A percentile compares a stretch with the other conserved stretches of the same genome.
Conservation (phyloP, 768 basidiomycete species). For the Auricularia heimuer region DNA sequence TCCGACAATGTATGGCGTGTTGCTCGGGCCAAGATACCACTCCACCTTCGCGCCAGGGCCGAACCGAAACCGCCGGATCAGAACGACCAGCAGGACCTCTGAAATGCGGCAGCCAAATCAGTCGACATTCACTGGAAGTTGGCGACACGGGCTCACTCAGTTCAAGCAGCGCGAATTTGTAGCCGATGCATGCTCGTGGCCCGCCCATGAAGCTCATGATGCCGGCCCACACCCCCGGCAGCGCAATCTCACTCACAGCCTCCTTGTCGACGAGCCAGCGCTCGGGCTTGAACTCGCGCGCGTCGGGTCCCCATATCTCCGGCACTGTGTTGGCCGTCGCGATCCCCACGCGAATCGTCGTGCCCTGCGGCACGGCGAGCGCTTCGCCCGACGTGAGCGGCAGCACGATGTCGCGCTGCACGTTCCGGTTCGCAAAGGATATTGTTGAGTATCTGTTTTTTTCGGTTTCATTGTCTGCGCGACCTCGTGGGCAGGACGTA, state of each 20-base stretch:
- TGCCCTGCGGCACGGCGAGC: conserved; percentile 29
- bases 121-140: neutral
- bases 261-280: conserved; percentile 26
- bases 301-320: conserved; percentile 35
- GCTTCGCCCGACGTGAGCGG: neutral
- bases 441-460: neutral
- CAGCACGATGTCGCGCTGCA: neutral
- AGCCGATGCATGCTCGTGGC: conserved; percentile 5
- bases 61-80: conserved; percentile 1
- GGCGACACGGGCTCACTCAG: neutral
- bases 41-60: neutral
- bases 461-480: too few relatives aligned
- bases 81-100: neutral
- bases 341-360: conserved; percentile 34
- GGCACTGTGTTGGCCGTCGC: conserved; percentile 39
- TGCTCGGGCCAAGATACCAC: neutral
- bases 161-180: conserved; percentile 3
- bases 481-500: neutral
- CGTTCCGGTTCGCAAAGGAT: neutral
- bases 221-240: conserved; percentile 3
- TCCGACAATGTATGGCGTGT: neutral
- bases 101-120: neutral
- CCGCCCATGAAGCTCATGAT: conserved; percentile 4
- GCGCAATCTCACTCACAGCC: neutral
- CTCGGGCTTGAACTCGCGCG: conserved; percentile 34